Evolutionary conservation across 2,329 filamentous ascomycete species (phyloP), one percentile per base, ranked within the genome.

Genomic region (Hortaea sp.): DNA sequence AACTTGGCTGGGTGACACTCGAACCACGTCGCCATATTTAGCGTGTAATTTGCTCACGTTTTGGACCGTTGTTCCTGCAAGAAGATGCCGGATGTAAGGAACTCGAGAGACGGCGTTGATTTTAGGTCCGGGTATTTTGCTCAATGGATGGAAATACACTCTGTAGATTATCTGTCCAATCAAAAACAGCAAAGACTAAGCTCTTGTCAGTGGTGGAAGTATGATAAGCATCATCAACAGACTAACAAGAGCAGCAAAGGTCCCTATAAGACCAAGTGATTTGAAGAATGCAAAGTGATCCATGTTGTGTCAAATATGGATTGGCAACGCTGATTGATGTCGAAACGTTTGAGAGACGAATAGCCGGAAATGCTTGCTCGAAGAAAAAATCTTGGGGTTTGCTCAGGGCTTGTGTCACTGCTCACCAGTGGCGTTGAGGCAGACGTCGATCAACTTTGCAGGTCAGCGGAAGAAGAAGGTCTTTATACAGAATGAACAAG

Each of bases 31-130:
- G 20, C 70, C 70, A 47, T 69, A 70, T 42, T 61, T 56, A 7
- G 63, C 54, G 42, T 72, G 69, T 2, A 67, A 55, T 2, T 50
- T 37, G 55, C 92, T 74, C 29, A 57, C 47, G 41, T 56, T 53
- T 30, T 56, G 39, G 41, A 53, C 50, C 3, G 56, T 57, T 7
- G 52, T 55, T 3, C 56, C 55, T 35, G 51, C 53, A 6, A 59
- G 20, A 5, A 56, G 42, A 53, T 56, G 51, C 11, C 52, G 47
- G 39, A 56, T 43, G 42, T 55, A 54, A 3, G 59, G 60, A 7
- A 61, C 39, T 6, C 55, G 44, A 10, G 50, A 52, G 5, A 61
- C 5, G 4, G 56, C 55, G 30, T 56, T 58, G 34, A 60, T 41
- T 41, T 63, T 61, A 1, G 71, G 69, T 0, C 71, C 71, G 2